phyloP scores from a whole-genome alignment of 345 rosid genomes.

The Melaleuca quinquenervia region DNA sequence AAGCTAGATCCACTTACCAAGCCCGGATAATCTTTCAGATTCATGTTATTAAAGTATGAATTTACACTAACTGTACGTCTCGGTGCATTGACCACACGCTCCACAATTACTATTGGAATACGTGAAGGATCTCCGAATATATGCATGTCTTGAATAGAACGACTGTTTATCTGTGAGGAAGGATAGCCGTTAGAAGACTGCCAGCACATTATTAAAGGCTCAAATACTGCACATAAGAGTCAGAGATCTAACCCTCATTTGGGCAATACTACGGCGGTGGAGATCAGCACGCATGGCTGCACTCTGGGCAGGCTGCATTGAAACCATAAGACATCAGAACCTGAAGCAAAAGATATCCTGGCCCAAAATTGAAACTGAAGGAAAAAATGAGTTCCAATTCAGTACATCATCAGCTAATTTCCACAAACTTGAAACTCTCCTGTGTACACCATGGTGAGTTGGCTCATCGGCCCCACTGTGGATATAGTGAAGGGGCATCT shows the following conservation, averaged over 20 bases:
- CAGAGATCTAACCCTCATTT: conserved; percentile 65
- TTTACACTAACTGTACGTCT: conserved; percentile 71
- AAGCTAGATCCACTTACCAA: conserved; percentile 9
- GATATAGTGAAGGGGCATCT: conserved; percentile 90
- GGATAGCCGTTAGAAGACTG: neutral
- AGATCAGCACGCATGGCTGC: conserved; percentile 92
- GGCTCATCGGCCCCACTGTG: conserved; percentile 63
- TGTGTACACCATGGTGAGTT: conserved; percentile 40
- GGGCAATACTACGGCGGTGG: conserved; percentile 90
- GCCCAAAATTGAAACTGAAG: neutral
- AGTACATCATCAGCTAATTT: conserved; percentile 65
- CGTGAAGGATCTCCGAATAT: conserved; percentile 76
- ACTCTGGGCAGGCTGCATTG: conserved; percentile 59
- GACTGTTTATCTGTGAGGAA: conserved; percentile 68
- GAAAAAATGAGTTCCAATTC: neutral
- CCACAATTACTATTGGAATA: conserved; percentile 73
- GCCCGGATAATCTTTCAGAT: conserved; percentile 28
- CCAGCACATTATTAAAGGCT: neutral
- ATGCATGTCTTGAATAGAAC: conserved; percentile 84
- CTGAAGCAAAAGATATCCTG: conserved; percentile 4
- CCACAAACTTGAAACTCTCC: conserved; percentile 49
- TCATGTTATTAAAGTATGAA: conserved; percentile 59
- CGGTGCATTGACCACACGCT: conserved; percentile 81
- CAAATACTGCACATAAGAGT: neutral
- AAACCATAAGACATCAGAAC: conserved; percentile 5